phyloP scores from a whole-genome alignment of 148 eudicot genomes.

The Rhododendron kiyosumense region DNA sequence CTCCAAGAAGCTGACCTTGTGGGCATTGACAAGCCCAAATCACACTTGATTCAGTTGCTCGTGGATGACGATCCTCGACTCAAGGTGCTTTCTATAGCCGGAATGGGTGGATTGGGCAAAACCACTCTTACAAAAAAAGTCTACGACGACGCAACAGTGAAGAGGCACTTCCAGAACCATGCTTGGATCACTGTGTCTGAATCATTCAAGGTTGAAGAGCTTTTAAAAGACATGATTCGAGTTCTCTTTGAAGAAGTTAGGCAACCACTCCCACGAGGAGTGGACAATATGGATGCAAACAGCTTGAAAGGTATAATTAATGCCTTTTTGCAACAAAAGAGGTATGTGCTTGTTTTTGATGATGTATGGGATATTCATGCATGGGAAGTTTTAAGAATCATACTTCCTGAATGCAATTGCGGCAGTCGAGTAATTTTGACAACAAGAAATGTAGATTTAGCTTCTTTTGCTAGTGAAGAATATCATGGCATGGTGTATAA shows the following conservation, averaged over 20 bases:
- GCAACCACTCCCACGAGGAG: slow-evolving; percentile 4
- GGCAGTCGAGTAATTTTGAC: too few species aligned
- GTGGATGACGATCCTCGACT: slow-evolving; percentile 5
- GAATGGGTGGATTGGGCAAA: not conserved
- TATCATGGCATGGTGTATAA: too few species aligned
- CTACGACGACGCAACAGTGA: not conserved
- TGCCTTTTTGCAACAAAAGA: too few species aligned
- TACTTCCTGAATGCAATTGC: too few species aligned
- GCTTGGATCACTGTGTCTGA: not conserved
- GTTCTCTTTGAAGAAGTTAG: slow-evolving; percentile 5
- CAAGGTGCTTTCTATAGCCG: slow-evolving; percentile 10
- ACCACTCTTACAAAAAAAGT: not conserved
- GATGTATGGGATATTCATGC: too few species aligned
- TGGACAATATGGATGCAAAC: too few species aligned
- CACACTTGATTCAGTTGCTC: slow-evolving; percentile 2
- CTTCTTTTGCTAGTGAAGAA: too few species aligned
- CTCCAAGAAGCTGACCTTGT: slow-evolving; percentile 14
- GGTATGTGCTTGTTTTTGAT: too few species aligned
- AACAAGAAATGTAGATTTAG: too few species aligned
- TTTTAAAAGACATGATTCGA: not conserved
- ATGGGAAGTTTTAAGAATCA: too few species aligned
- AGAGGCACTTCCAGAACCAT: not conserved
- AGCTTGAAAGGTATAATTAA: too few species aligned
- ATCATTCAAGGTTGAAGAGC: not conserved
- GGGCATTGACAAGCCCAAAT: not conserved